phyloP scores from a whole-genome alignment of 192 early-diverging fungal species.

The Podila epigama region DNA sequence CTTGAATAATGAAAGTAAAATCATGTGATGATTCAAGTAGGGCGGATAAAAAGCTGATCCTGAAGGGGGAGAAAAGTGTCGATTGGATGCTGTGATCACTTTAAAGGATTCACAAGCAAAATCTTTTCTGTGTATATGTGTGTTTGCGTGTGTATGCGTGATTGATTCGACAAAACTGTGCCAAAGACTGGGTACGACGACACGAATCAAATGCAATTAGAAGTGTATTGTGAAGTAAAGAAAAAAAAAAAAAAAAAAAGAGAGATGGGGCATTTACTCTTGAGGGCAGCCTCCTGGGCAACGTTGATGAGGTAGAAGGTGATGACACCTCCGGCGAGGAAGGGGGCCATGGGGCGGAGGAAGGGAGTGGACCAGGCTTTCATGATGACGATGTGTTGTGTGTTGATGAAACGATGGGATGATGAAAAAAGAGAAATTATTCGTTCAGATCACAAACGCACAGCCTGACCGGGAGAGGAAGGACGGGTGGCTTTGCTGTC shows the following conservation, averaged over 20 bases:
- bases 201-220: background rate
- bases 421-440: slow-evolving; percentile 4
- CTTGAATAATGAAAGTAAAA: no score
- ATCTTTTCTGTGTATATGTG: no score
- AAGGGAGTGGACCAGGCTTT: slow-evolving; percentile 66
- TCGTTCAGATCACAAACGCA: no score
- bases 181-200: no score
- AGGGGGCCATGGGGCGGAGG: slow-evolving; percentile 60
- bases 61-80: no score
- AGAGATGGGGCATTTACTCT: slow-evolving; percentile 47
- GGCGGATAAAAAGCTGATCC: background rate
- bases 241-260: background rate
- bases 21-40: no score
- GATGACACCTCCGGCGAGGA: slow-evolving; percentile 56
- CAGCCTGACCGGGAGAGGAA: background rate
- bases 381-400: slow-evolving; percentile 43
- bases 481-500: background rate
- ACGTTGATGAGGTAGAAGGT: slow-evolving; percentile 59
- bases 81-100: no score
- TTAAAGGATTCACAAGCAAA: no score
- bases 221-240: background rate
- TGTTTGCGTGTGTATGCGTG: no score
- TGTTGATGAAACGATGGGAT: background rate
- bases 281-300: slow-evolving; percentile 53
- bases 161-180: no score